Evolutionary conservation across 2,329 filamentous ascomycete species (phyloP), one percentile per base, ranked within the genome.

Genomic region (Trichoderma simmonsii): DNA sequence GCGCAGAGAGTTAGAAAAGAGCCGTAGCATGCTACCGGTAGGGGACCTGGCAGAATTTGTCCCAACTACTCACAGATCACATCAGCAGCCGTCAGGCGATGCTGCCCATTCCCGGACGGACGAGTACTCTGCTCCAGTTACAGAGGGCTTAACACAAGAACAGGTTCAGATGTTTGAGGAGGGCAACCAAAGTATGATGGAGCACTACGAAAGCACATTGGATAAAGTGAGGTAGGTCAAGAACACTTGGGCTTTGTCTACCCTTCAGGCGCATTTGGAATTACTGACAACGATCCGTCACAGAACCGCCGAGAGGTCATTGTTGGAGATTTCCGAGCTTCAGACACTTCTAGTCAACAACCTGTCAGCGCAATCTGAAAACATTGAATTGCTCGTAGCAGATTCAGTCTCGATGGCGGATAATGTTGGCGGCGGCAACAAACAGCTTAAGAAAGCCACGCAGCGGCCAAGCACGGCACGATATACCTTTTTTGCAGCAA

Each of bases 101-200:
- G 26, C 70, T n/a, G 39, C 26, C 5, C 9, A 14, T 5, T 5
- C 54, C 18, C 39, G 66, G 1, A n/a, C 61, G 48, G 67, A 51
- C 6, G 60, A 59, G 30, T 24, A 71, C 63, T 73, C 75, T 3
- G 67, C 73, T 30, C 63, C 75, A 18, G 65, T 74, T 34, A 77
- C 82, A 65, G 82, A 89, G 56, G 88, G 90, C 74, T 84, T 98
- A 73, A 93, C 92, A 21, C 86, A 90, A 26, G 94, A 98, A 79
- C 95, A 98, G 81, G 85, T 96, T 67, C 95, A 98, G 80, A 88
- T 97, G 79, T 98, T 99, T 83, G 95, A 95, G 76, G 89, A 94
- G 82, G 95, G 97, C 79, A 98, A 98, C 79, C 91, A 94, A 81
- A 91, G 93, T 74, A 94, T 99, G 91, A 86, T 98, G 76, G 93